Conservation (phyloP, 1,139 yeast genomes). For the Petasospora fabianii region DNA sequence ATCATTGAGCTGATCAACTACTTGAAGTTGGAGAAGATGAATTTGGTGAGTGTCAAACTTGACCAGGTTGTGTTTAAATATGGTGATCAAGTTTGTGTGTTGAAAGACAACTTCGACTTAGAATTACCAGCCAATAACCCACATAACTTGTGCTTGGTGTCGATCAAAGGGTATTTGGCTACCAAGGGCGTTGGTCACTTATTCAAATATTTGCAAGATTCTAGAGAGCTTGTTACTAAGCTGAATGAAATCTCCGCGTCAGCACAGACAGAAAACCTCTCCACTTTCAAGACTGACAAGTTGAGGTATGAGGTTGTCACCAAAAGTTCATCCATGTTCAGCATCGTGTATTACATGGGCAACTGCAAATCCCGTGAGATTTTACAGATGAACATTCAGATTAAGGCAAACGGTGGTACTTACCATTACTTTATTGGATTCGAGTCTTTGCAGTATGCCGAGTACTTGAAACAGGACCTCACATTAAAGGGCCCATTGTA, state of each 20-base stretch:
- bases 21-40: constrained; percentile 20
- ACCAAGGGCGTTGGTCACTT: constrained; percentile 22
- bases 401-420: constrained; percentile 12
- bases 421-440: constrained; percentile 9
- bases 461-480: constrained; percentile 12
- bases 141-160: constrained; percentile 22
- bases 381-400: constrained; percentile 16
- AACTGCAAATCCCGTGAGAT: constrained; percentile 4
- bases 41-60: constrained; percentile 23
- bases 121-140: constrained; percentile 24
- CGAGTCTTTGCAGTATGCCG: constrained; percentile 2
- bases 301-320: constrained; percentile 20
- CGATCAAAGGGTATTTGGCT: constrained; percentile 22
- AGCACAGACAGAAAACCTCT: constrained; percentile 7
- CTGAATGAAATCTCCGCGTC: constrained; percentile 12
- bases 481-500: constrained; percentile 9
- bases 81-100: constrained; percentile 21
- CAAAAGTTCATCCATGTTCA: constrained; percentile 21
- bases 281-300: constrained; percentile 4
- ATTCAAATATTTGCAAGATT: constrained; percentile 24
- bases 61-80: constrained; percentile 27
- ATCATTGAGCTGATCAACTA: constrained; percentile 24
- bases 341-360: constrained; percentile 21
- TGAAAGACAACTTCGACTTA: constrained; percentile 21
- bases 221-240: constrained; percentile 20